phyloP scores from a whole-genome alignment of 352 stramenopile species.

The Pythium aristosporum region DNA sequence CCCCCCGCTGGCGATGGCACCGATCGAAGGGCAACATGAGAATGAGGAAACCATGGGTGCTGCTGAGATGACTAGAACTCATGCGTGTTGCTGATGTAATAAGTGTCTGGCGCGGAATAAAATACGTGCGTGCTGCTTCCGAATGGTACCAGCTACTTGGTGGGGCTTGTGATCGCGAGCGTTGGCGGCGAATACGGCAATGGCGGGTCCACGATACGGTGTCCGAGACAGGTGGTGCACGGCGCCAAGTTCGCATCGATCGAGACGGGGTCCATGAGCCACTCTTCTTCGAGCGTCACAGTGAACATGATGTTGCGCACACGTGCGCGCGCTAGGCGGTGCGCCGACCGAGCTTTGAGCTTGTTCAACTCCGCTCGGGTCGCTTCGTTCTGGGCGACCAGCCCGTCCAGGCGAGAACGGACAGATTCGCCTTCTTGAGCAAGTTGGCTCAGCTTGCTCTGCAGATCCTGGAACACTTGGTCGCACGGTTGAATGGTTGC shows the following conservation, averaged over 20 bases:
- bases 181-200: background rate
- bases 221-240: slow-evolving; percentile 2
- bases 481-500: slow-evolving; percentile 2
- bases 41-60: background rate
- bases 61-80: background rate
- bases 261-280: slow-evolving; percentile 6
- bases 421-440: background rate
- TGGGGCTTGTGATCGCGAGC: background rate
- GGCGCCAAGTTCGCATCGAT: slow-evolving; percentile 1
- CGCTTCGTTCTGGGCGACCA: background rate
- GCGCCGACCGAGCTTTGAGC: slow-evolving; percentile 3
- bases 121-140: background rate
- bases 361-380: slow-evolving; percentile 2
- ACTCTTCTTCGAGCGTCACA: slow-evolving; percentile 18
- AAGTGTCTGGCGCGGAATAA: background rate
- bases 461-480: slow-evolving; percentile 3
- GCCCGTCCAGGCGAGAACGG: background rate
- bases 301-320: slow-evolving; percentile 16
- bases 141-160: background rate
- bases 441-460: slow-evolving; percentile 15
- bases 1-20: background rate
- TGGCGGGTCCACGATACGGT: background rate
- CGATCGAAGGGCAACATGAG: background rate
- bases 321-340: slow-evolving; percentile 20
- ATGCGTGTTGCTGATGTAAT: background rate